Conservation (phyloP, 371 early-diverging fungal genomes). For the Lichtheimia ramosa region DNA sequence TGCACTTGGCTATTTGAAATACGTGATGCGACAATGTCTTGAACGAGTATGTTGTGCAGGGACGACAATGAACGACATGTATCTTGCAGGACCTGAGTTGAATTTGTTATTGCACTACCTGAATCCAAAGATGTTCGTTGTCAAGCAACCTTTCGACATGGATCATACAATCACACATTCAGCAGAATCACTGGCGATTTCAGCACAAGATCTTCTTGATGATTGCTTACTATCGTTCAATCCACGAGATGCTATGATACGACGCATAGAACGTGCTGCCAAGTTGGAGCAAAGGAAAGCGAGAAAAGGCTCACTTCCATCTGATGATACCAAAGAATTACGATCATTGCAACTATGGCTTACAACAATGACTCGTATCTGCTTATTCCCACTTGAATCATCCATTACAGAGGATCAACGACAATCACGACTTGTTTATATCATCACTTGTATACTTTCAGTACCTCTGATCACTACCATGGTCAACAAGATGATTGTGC, state of each 20-base stretch:
- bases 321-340: constrained; percentile 29
- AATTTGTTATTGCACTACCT: constrained; percentile 48
- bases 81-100: constrained; percentile 49
- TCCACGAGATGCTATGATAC: constrained; percentile 21
- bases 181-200: neutral
- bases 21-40: constrained; percentile 27
- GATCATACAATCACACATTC: neutral
- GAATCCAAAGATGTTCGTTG: constrained; percentile 44
- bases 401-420: constrained; percentile 17
- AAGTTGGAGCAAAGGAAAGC: constrained; percentile 37
- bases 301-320: constrained; percentile 5
- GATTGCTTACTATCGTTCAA: constrained; percentile 9
- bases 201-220: constrained; percentile 17
- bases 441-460: constrained; percentile 24
- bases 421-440: constrained; percentile 13
- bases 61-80: constrained; percentile 16
- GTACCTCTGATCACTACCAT: constrained; percentile 22
- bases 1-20: constrained; percentile 23
- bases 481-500: constrained; percentile 17
- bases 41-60: constrained; percentile 14
- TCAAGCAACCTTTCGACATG: neutral
- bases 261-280: constrained; percentile 33
- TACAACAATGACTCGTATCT: constrained; percentile 51
- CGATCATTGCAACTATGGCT: constrained; percentile 53
- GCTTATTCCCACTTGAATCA: constrained; percentile 46